Percentiles rank a stretch among this genome's conserved stretches.
phyloP scores from a whole-genome alignment of 2,329 filamentous ascomycete species.

The Penicillium freii region DNA sequence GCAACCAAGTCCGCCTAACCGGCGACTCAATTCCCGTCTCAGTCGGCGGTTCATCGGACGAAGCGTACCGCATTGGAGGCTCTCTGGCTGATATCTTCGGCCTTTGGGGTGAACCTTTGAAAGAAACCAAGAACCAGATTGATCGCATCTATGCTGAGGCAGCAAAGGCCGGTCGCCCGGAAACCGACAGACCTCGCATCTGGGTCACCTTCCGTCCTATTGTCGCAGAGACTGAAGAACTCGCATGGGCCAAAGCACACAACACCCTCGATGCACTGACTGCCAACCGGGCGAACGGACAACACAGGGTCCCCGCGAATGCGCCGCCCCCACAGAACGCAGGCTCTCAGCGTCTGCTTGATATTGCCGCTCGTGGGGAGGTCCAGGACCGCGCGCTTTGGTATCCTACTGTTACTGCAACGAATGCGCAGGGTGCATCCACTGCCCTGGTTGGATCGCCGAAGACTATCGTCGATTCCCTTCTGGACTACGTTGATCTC shows the following conservation, averaged over 20 bases:
- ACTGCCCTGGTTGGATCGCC: constrained; percentile 58
- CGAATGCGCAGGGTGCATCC: constrained; percentile 58
- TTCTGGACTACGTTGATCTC: constrained; percentile 58
- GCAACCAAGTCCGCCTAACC: constrained; percentile 53
- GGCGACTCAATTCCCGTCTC: constrained; percentile 58
- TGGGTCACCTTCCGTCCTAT: constrained; percentile 66
- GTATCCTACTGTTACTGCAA: constrained; percentile 63
- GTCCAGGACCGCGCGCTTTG: constrained; percentile 62
- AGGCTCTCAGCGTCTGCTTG: constrained; percentile 58
- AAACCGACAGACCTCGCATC: constrained; percentile 56
- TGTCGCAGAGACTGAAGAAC: constrained; percentile 59
- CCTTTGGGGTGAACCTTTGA: constrained; percentile 62
- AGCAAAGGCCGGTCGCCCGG: constrained; percentile 55
- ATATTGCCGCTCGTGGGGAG: constrained; percentile 54
- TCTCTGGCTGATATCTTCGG: constrained; percentile 61
- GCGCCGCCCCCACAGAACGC: constrained; percentile 55
- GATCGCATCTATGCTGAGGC: constrained; percentile 60
- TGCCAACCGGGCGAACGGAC: constrained; percentile 40
- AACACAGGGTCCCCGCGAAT: constrained; percentile 30
- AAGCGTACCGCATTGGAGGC: constrained; percentile 60
- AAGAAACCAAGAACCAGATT: constrained; percentile 63
- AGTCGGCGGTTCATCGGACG: constrained; percentile 59
- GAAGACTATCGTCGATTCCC: constrained; percentile 54
- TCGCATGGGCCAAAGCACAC: constrained; percentile 62
- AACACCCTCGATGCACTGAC: constrained; percentile 55